Base-by-base conservation (phyloP, 2,329 filamentous ascomycete genomes). In the Fusarium ambrosium region DNA sequence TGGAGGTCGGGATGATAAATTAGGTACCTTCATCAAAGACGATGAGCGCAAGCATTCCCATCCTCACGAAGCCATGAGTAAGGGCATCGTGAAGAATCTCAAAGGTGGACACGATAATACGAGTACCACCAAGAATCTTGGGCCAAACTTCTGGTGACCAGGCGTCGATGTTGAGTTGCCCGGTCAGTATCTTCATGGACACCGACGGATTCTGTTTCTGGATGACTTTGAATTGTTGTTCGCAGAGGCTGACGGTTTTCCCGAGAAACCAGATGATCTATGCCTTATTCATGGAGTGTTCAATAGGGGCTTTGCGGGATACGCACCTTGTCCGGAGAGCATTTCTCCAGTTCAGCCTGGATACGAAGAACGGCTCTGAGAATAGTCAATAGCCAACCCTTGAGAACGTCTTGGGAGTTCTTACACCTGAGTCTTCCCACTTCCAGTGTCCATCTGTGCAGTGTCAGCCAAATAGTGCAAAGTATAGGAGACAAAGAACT, bases 21-120 rank as follows among this genome's bases (percentile, higher is more conserved):
- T 8, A 72, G 83, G 64, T 79, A 92, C 94, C 94, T 90, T 98
- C 95, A 78, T 98, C 95, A 76, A 97, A 93, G 0, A 97, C 88
- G 18, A 97, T 83, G 6, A 98, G 85, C 6, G 92, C 87, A 24
- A 97, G 82, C 3, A 85, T 85, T 0, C 85, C 79, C 77, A 97
- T 88, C 2, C 81, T 86, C 2, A 97, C 88, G 79, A 97, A 97
- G 0, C 88, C 93, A 82, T 97, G 94, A 1, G 83, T 85, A 45
- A 97, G 85, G 4, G 94, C 94, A 81, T 97, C 93, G 4, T 90
- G 84, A 14, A 97, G 86, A 2, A 97, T 88, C 69, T 93, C 91
- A 69, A 92, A 91, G 0, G 95, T 97, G 0, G 93, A 95, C 2
- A 97, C 87, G 6, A 97, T 89, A n/a, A 97, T 86, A 2, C 90